phyloP scores from a whole-genome alignment of 2,329 filamentous ascomycete species.

The Diaporthe caulivora region DNA sequence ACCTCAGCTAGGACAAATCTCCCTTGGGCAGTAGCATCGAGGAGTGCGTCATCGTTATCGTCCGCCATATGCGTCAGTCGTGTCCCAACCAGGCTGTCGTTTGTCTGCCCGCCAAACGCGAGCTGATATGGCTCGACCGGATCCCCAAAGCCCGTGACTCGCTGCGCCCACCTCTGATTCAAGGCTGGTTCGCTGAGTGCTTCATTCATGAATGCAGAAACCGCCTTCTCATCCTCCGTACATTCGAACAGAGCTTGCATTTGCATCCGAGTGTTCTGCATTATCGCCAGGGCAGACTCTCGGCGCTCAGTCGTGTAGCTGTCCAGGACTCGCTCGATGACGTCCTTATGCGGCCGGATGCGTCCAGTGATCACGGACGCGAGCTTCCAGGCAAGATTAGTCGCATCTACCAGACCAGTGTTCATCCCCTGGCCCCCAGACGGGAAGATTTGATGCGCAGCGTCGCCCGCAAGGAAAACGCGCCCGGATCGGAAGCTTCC shows the following conservation, averaged over 20 bases:
- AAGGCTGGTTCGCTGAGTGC: slow-evolving; percentile 24
- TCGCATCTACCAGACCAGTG: slow-evolving; percentile 65
- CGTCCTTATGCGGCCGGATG: background rate
- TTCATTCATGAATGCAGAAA: slow-evolving; percentile 31
- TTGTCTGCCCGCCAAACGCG: background rate
- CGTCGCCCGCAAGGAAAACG: slow-evolving; percentile 68
- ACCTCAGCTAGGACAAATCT: slow-evolving; percentile 38
- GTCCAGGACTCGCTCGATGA: slow-evolving; percentile 34
- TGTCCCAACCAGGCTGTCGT: slow-evolving; percentile 17
- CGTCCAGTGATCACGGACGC: slow-evolving; percentile 9
- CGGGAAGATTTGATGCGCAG: slow-evolving; percentile 68
- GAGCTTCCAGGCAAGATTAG: slow-evolving; percentile 69
- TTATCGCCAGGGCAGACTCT: slow-evolving; percentile 6
- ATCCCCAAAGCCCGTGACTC: slow-evolving; percentile 34
- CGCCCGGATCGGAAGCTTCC: slow-evolving; percentile 59
- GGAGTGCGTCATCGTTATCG: background rate
- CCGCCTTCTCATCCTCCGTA: slow-evolving; percentile 14
- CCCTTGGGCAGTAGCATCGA: background rate
- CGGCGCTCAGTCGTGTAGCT: slow-evolving; percentile 34
- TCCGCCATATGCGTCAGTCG: slow-evolving; percentile 27
- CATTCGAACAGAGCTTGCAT: background rate
- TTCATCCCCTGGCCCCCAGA: slow-evolving; percentile 71
- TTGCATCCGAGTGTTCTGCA: slow-evolving; percentile 18
- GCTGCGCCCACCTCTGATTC: slow-evolving; percentile 28
- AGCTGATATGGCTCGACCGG: slow-evolving; percentile 33